Evolutionary conservation across 2,329 filamentous ascomycete species (phyloP).

Genomic region (Aureobasidium pullulans): DNA sequence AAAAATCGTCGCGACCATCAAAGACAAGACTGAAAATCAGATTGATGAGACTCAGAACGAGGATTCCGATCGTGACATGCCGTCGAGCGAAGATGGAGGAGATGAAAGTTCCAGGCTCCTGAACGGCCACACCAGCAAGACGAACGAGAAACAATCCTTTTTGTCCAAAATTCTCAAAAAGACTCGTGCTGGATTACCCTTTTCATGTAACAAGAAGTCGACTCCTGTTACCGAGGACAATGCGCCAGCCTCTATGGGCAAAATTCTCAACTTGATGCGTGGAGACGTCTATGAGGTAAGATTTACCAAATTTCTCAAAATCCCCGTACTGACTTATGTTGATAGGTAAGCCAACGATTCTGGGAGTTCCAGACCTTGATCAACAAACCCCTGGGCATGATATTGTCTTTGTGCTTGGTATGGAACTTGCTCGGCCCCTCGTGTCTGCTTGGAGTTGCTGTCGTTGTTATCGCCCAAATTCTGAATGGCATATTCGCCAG

Average conservation of each 20-base stretch:
- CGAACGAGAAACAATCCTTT: constrained; percentile 16
- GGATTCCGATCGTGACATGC: constrained; percentile 15
- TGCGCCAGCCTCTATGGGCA: constrained; percentile 72
- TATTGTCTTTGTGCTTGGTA: constrained; percentile 65
- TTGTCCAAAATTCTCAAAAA: not conserved
- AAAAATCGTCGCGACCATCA: constrained; percentile 42
- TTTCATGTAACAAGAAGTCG: not conserved
- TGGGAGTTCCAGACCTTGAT: constrained; percentile 79
- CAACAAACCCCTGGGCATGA: constrained; percentile 67
- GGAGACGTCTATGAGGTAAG: constrained; percentile 57
- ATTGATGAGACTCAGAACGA: constrained; percentile 19
- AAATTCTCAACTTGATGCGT: constrained; percentile 82
- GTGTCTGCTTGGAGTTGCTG: constrained; percentile 64
- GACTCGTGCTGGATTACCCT: not conserved
- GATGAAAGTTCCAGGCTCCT: not conserved
- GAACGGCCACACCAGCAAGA: constrained; percentile 19
- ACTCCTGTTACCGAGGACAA: constrained; percentile 23
- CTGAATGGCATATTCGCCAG: constrained; percentile 63
- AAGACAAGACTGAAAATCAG: constrained; percentile 19
- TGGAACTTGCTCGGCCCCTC: constrained; percentile 75
- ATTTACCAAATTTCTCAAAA: too few relatives aligned
- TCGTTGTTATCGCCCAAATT: constrained; percentile 58
- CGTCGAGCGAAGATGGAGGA: constrained; percentile 10
- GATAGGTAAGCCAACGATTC: constrained; percentile 53
- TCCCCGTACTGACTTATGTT: not conserved